Conservation (phyloP, 176 grass and related monocot genomes). For the Triticum monococcum region DNA sequence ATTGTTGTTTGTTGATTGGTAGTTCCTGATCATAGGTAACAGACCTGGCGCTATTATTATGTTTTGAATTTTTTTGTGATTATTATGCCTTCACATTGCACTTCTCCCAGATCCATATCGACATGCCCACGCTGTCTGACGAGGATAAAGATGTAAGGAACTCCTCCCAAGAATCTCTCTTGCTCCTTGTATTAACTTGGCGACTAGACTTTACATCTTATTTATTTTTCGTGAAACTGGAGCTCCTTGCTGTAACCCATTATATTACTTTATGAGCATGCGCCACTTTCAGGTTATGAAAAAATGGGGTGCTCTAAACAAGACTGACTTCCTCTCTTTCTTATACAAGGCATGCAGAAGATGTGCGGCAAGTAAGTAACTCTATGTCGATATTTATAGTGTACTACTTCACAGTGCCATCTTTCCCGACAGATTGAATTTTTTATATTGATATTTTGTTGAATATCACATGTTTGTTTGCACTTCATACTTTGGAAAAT, state of each 20-base stretch:
- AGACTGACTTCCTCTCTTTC: conserved; percentile 95
- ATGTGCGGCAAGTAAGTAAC: conserved; percentile 75
- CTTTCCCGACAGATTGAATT: not conserved
- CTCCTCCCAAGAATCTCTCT: not conserved
- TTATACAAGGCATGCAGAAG: conserved; percentile 93
- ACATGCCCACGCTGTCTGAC: conserved; percentile 60
- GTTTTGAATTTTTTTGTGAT: too few species aligned
- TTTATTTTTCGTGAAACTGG: not conserved
- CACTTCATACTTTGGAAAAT: not conserved
- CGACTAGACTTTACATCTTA: not conserved
- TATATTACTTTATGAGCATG: not conserved
- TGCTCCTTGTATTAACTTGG: not conserved
- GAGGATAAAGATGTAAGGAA: too few species aligned
- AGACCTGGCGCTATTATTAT: too few species aligned
- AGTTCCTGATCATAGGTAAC: too few species aligned
- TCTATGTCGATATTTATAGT: conserved; percentile 11
- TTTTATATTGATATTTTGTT: not conserved
- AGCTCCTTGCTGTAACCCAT: not conserved
- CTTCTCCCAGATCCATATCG: conserved; percentile 83
- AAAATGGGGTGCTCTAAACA: conserved; percentile 91
- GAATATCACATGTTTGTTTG: not conserved
- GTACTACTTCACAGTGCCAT: not conserved
- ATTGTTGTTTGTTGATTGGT: too few species aligned
- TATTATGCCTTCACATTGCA: conserved; percentile 67
- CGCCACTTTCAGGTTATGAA: conserved; percentile 67